Base-by-base conservation (phyloP, 1,284 basidiomycete species). In the Cryptococcus sp. region DNA sequence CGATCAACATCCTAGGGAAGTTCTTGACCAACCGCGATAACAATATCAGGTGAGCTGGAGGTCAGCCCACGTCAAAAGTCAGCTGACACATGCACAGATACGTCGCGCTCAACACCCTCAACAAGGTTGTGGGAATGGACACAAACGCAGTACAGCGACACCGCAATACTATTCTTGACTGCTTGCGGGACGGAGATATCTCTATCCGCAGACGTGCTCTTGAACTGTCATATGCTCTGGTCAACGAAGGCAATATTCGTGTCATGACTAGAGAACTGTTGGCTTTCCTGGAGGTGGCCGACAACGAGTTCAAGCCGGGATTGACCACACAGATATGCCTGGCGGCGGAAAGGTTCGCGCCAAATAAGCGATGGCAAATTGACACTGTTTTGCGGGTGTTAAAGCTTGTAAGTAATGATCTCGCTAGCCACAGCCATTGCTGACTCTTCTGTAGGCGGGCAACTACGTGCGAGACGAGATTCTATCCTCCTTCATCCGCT, bases 361-460 rank as follows among this genome's bases (percentile, higher is more conserved):
- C 96, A 0, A 98, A 97, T 79, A 94, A 93, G 79, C 83, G 96
- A 65, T 99, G 96, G 96, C 96, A 99, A 75, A 98, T 99, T 62
- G 96, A 99, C 77, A 98, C 96, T 0, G 90, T 97, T 10, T 80
- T 99, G 54, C 85, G 96, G 22, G 91, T 95, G 1, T 80, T 99
- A 63, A 95, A 93, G 77, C 80, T 98, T 69, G 93, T 93, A 58
- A 64, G 88, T 82, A 16, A 52, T 20, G 16, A 19, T 52, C 10
- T 17, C 56, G 46, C 23, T 26, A 16, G 46, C 10, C 37, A 10
- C 17, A 34, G 38, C 34, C 51, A 41, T 37, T 7, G 46, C 56
- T 61, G 50, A 58, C 44, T 22, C 19, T 1, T 11, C 16, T 40
- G 17, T 26, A 61, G 89, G 94, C 95, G n/a, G 96, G 96, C 49